Percentiles rank a stretch among this genome's conserved stretches.
Evolutionary conservation across 805 yeast species (phyloP).

Genomic region (Wickerhamiella occidentalis): DNA sequence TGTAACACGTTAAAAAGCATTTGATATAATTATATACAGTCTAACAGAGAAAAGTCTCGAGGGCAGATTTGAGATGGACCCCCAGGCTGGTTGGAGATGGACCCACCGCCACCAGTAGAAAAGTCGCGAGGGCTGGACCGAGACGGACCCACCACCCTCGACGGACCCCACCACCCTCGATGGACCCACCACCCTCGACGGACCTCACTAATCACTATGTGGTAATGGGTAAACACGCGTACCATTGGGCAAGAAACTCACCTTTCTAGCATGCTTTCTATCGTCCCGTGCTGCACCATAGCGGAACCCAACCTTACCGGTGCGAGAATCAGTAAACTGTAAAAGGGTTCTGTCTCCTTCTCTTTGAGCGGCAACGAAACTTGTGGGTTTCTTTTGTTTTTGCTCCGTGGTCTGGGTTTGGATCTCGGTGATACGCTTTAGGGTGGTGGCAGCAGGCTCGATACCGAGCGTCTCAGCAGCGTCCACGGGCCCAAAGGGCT

Average conservation of each 20-base stretch:
- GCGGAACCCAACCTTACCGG: constrained; percentile 79
- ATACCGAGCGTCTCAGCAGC: constrained; percentile 76
- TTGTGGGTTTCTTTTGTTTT: constrained; percentile 27
- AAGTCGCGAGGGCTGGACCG: too few relatives aligned
- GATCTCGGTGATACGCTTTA: constrained; percentile 41
- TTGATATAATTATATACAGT: not conserved
- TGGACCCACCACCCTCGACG: not conserved
- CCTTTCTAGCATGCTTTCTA: constrained; percentile 61
- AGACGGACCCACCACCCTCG: not conserved
- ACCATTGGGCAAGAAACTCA: constrained; percentile 23
- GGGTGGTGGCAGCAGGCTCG: constrained; percentile 76
- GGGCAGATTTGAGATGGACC: not conserved
- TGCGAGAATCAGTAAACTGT: constrained; percentile 64
- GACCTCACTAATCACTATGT: constrained; percentile 15
- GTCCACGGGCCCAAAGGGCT: constrained; percentile 91
- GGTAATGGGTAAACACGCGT: constrained; percentile 19
- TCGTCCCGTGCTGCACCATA: constrained; percentile 88
- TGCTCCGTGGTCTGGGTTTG: constrained; percentile 15
- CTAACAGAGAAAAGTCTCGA: not conserved
- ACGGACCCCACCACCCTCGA: too few relatives aligned
- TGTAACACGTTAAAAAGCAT: not conserved
- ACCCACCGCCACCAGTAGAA: not conserved
- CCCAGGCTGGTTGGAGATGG: too few relatives aligned
- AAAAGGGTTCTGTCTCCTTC: constrained; percentile 61
- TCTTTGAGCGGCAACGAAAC: constrained; percentile 44